A percentile compares a stretch with the other conserved stretches of the same genome.
Conservation (phyloP, 2,329 filamentous ascomycete genomes). For the Claviceps capensis region DNA sequence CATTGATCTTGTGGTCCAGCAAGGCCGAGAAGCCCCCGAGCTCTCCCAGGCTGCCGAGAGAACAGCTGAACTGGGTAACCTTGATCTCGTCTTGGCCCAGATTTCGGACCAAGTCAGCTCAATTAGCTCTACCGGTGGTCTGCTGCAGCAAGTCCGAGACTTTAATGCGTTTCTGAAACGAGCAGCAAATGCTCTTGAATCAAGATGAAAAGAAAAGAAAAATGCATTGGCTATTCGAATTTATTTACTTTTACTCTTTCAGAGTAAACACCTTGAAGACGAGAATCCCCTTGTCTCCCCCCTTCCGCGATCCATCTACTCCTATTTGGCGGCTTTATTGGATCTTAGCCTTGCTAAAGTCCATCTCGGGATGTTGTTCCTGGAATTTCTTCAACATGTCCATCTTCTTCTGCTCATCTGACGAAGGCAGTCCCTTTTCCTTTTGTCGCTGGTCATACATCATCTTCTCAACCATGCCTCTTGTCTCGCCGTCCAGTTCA, state of each 20-base stretch:
- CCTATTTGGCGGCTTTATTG: conserved; percentile 21
- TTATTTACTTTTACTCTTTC: not conserved
- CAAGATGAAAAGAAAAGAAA: conserved; percentile 19
- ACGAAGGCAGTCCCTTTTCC: conserved; percentile 76
- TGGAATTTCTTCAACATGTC: conserved; percentile 92
- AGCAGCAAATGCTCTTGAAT: conserved; percentile 41
- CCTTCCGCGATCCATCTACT: conserved; percentile 1
- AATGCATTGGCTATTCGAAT: not conserved
- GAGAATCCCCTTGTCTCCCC: not conserved
- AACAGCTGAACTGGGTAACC: conserved; percentile 37
- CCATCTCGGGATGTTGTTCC: conserved; percentile 59
- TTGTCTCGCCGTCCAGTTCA: conserved; percentile 87
- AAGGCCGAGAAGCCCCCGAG: conserved; percentile 34
- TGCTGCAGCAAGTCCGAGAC: conserved; percentile 41
- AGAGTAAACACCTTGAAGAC: not conserved
- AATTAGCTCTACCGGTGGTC: conserved; percentile 33
- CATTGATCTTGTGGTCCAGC: conserved; percentile 43
- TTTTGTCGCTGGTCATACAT: conserved; percentile 99
- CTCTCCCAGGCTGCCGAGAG: conserved; percentile 32
- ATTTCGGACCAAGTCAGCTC: conserved; percentile 40
- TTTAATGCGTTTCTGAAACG: conserved; percentile 53
- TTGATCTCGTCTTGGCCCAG: conserved; percentile 42
- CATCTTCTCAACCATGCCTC: conserved; percentile 99
- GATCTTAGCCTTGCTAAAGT: conserved; percentile 58
- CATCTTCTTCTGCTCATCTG: conserved; percentile 89